Evolutionary conservation across 2,329 filamentous ascomycete species (phyloP).

Genomic region (Verticillium dahliae): DNA sequence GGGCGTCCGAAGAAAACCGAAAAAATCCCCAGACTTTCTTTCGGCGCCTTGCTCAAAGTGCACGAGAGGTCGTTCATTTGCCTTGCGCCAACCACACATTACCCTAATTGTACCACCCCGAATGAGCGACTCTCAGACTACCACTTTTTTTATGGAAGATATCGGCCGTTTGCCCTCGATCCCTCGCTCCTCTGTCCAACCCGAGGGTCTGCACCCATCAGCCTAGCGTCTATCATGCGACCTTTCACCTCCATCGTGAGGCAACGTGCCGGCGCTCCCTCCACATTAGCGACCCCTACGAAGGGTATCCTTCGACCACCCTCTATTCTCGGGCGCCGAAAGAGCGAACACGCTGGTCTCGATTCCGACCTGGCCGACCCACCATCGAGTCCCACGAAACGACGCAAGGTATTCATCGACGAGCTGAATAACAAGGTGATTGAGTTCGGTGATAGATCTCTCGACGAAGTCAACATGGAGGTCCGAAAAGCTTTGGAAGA

Average conservation of each 20-base stretch:
- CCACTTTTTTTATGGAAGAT: neutral
- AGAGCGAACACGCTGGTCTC: slow-evolving; percentile 34
- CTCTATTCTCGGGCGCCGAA: slow-evolving; percentile 37
- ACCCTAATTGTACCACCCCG: neutral
- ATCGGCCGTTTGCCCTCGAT: neutral
- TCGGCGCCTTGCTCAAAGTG: neutral
- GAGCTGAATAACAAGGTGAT: slow-evolving; percentile 50
- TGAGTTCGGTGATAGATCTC: slow-evolving; percentile 44
- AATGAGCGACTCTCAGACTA: too few species aligned
- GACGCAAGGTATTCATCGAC: slow-evolving; percentile 53
- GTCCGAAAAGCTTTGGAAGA: slow-evolving; percentile 50
- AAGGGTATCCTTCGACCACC: slow-evolving; percentile 47
- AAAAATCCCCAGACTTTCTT: neutral
- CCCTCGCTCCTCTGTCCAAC: neutral
- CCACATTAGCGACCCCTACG: slow-evolving; percentile 32
- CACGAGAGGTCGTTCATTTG: too few species aligned
- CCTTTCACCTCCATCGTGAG: slow-evolving; percentile 27
- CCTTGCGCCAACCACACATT: neutral
- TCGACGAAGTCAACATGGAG: slow-evolving; percentile 49
- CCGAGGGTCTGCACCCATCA: neutral
- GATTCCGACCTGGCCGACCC: slow-evolving; percentile 28
- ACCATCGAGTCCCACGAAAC: slow-evolving; percentile 41
- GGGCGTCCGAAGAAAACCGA: neutral
- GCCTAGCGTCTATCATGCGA: slow-evolving; percentile 17
- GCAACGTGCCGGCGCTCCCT: slow-evolving; percentile 23